Evolutionary conservation across 768 basidiomycete genomes (phyloP), one percentile per base, ranked within the genome.

Genomic region (Podaxis sp.): DNA sequence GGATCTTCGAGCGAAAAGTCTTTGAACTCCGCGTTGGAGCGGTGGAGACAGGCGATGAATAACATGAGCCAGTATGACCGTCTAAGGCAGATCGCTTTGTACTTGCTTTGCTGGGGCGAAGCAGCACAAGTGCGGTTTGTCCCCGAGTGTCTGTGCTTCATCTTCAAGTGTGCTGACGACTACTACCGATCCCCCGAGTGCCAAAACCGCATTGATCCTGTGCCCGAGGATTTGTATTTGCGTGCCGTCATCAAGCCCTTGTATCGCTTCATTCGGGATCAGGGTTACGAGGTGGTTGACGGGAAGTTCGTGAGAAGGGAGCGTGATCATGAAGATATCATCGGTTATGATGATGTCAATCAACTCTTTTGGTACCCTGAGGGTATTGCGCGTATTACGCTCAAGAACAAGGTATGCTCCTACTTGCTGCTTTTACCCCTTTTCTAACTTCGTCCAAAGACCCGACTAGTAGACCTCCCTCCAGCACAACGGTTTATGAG

Each of bases 351-450:
- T 74, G 97, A 99, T 76, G 90, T 98, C 65, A 99, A 99, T 73
- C 96, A 99, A 73, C 77, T 99, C 52, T 99, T 99, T 76, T 99
- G 96, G 97, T 99, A 98, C 74, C 97, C 96, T 2, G 97, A 99
- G 66, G 97, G 97, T 36, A 95, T 99, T 69, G 92, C 95, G 9
- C 81, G 93, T 33, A 98, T 99, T 69, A 85, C 88, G 2, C 82
- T 98, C 46, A 83, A 78, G 17, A 94, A 98, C 81, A 96, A 94
- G 85, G 94, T 93, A 66, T 15, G 73, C 64, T 19, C n/a, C 15
- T 25, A 57, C 24, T 55, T 59, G 38, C 56, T 19, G 38, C 9
- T 11, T 13, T 64, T 27, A 43, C 27, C 19, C 53, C 38, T 47
- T 24, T 61, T 56, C n/a, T 66, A 47, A 64, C 47, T 40, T 54